Base-by-base conservation (phyloP, 768 basidiomycete species). In the Mycena olivaceomarginata region DNA sequence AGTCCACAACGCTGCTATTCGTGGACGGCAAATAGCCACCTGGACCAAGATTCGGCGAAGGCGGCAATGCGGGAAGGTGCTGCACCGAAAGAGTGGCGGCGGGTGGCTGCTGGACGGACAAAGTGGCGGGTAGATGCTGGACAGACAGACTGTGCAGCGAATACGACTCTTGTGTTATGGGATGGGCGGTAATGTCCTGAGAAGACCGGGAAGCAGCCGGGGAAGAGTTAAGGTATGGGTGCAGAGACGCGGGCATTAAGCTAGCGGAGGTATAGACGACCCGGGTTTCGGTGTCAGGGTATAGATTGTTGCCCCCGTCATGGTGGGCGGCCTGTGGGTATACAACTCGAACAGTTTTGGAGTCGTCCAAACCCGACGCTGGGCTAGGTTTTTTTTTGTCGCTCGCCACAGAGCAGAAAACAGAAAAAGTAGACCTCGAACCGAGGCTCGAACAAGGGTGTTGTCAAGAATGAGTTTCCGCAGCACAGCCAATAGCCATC, bases 161-260 rank as follows among this genome's bases (percentile, higher is more conserved):
- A 46, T 67, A 78, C 48, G 72, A 81, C 68, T 64, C 78, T 67
- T 62, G 76, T 67, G 60, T 76, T 68, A 63, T 77, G 67, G 77
- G 79, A 65, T 45, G 64, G 16, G 67, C 66, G 41, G 53, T 71
- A 40, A 81, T 59, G 25, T 82, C 79, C n/a, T 81, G 82, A 37
- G 83, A 82, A 20, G 83, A 81, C 31, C 80, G 80, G 8, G 82
- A 83, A 63, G 72, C 77, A 56, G 74, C 80, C 15, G 75, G 80
- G 9, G 79, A 77, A 20, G 80, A 77, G 39, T 65, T 51, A 4
- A 64, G 62, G 66, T 81, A 84, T n/a, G 82, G 83, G 59, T 81
- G 81, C 13, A 82, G 78, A n/a, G 83, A 81, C 41, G 43, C 53
- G 66, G 82, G 77, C 31, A 79, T 57, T 41, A 71, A 63, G 56